Evolutionary conservation across 495 filamentous ascomycete species (phyloP).

Genomic region (Penicillium goetzii): DNA sequence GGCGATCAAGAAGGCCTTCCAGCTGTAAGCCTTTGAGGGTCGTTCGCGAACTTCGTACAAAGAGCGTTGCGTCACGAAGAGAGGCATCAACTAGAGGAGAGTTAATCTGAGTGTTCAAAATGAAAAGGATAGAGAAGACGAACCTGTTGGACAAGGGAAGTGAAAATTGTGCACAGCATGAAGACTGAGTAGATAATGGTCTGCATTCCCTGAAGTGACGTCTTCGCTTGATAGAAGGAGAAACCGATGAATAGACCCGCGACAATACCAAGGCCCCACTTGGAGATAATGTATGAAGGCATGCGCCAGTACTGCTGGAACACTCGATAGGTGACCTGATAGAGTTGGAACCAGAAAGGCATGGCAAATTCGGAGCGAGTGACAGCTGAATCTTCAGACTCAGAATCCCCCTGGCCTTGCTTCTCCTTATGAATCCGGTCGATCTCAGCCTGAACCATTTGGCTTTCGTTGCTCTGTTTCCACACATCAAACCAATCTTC

Average conservation of each 20-base stretch:
- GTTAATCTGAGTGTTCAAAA: slow-evolving; percentile 5
- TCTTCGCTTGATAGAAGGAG: slow-evolving; percentile 55
- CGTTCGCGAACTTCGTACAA: slow-evolving; percentile 72
- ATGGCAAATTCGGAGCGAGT: slow-evolving; percentile 49
- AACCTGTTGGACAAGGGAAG: slow-evolving; percentile 58
- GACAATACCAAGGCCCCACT: slow-evolving; percentile 39
- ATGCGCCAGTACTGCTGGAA: slow-evolving; percentile 60
- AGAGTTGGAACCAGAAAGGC: slow-evolving; percentile 52
- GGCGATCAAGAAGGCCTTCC: slow-evolving; percentile 68
- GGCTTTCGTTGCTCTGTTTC: slow-evolving; percentile 70
- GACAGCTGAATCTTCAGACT: slow-evolving; percentile 30
- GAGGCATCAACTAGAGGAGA: slow-evolving; percentile 61
- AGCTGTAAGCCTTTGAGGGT: slow-evolving; percentile 68
- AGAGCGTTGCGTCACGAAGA: slow-evolving; percentile 63
- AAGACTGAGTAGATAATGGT: slow-evolving; percentile 62
- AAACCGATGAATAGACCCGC: slow-evolving; percentile 66
- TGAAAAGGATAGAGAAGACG: neutral
- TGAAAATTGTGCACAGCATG: slow-evolving; percentile 61
- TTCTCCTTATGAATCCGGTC: slow-evolving; percentile 59
- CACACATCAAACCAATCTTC: slow-evolving; percentile 78
- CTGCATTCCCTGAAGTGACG: slow-evolving; percentile 53
- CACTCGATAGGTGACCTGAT: slow-evolving; percentile 46
- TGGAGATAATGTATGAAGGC: slow-evolving; percentile 50
- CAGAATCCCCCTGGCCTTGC: slow-evolving; percentile 41
- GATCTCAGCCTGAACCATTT: slow-evolving; percentile 66